Base-by-base conservation (phyloP, 1,139 yeast genomes). In the Taiozyma sp. region DNA sequence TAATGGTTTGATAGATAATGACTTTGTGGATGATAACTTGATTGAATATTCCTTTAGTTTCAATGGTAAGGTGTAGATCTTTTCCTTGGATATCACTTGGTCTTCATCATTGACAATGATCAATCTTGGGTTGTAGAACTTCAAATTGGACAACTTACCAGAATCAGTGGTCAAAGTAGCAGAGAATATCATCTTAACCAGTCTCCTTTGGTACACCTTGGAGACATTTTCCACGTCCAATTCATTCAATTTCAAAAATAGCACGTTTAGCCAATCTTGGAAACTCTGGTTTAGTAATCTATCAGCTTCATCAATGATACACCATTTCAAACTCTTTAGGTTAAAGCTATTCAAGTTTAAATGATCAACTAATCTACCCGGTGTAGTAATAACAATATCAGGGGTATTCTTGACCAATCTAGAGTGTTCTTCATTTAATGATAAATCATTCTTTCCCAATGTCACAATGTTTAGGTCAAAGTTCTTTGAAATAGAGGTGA, bases 101-200 rank as follows among this genome's bases (percentile, higher is more conserved):
- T 75, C 73, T 41, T 76, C 72, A 46, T 83, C 79, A 59, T 85
- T 89, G 52, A 89, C 84, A 51, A 92, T 80, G 46, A 88, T 77
- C 46, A 95, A 70, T 61, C 84, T 77, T 8, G 97, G 96, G 47
- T 76, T 75, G 51, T 75, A 72, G 58, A 95, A 80, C 51, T 84
- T 79, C 55, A 93, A 73, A 46, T 81, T 79, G 10, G 93, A 78
- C 49, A 95, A 72, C 63, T 88, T 88, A 38, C 95, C 96, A 0
- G 97, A 91, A 67, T 92, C 96, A 1, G 97, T 85, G 4, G 97
- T 91, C 52, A 95, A 76, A 0, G 99, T 93, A 8, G 99, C 99
- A 43, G 96, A 87, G 64, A 93, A 91, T 4, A 93, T 76, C 67
- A 93, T 76, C 61, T 92, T 91, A 43, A 70, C 64, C 46, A 67